Evolutionary conservation across 2,329 filamentous ascomycete species (phyloP), one percentile per base, ranked within the genome.

Genomic region (Chrysoporthe puriensis): DNA sequence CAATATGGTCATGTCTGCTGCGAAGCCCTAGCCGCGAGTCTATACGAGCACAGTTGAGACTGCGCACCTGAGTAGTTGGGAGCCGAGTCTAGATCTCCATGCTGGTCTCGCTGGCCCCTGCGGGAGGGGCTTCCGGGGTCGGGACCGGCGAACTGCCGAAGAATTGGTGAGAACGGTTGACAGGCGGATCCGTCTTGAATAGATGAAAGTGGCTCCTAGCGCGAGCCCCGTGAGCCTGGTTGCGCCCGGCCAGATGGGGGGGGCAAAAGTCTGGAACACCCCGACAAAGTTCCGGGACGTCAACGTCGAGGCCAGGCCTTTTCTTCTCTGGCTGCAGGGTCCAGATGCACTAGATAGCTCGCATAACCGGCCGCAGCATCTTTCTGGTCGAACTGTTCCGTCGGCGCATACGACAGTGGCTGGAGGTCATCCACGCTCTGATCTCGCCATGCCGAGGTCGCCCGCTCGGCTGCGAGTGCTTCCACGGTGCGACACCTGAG

Each of bases 161-260:
- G 64, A 40, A 62, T 66, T 66, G 64, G 34, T 56, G 46, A 62
- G n/a, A 43, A 61, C 46, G 57, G 57, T 62, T 62, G 58, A 66
- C 64, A 62, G 21, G 57, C 64, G 58, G 64, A 46, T 44, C 21
- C 14, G 57, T 66, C 58, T 66, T 46, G 26, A 52, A 66, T 66
- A 66, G n/a, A 66, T 66, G 60, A 62, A 66, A 8, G 50, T 54
- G 50, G 26, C 26, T 34, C 50, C 50, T 34, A 3, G 26, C 1
- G 21, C 26, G 9, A 16, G n/a, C 50, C 50, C 50, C 50, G 32
- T 21, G 50, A 34, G 50, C 50, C 21, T 54, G 5, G 5, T 34
- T 32, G 26, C 14, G 50, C 50, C 32, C 50, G 26, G 32, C 21
- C 50, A 6, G 13, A 6, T 18, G 13, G 50, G 13, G 11, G 16